A percentile compares a stretch with the other conserved stretches of the same genome.
phyloP scores from a whole-genome alignment of 257 asterid genomes.

The Jasminum sambac region DNA sequence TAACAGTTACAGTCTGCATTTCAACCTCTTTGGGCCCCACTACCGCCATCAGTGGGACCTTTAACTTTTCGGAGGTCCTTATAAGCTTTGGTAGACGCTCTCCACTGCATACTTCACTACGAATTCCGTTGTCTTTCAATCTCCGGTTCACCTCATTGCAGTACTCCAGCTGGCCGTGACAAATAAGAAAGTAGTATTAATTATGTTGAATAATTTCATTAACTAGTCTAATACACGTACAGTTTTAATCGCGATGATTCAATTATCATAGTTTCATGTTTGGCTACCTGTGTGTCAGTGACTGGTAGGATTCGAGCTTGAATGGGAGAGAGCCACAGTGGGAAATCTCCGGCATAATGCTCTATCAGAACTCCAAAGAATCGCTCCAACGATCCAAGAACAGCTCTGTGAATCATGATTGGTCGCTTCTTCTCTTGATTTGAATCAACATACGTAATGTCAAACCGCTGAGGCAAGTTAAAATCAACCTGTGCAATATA shows the following conservation, averaged over 20 bases:
- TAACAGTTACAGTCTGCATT: conserved; percentile 61
- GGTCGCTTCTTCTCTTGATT: conserved; percentile 84
- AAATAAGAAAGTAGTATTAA: conserved; percentile 12
- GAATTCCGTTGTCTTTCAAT: conserved; percentile 64
- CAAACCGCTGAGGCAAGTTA: conserved; percentile 86
- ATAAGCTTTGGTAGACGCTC: conserved; percentile 87
- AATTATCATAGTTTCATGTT: neutral
- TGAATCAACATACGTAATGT: conserved; percentile 76
- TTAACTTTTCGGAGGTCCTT: conserved; percentile 80
- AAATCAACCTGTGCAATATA: conserved; percentile 70
- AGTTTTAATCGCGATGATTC: no score
- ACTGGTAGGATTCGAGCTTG: conserved; percentile 87
- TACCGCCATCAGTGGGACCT: conserved; percentile 90
- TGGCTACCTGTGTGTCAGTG: conserved; percentile 73
- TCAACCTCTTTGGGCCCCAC: conserved; percentile 87
- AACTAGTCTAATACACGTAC: neutral
- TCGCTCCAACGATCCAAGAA: conserved; percentile 93
- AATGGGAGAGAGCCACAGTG: conserved; percentile 92
- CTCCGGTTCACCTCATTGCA: conserved; percentile 61
- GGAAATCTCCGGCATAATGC: conserved; percentile 94
- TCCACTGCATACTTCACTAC: conserved; percentile 75
- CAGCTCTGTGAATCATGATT: conserved; percentile 91
- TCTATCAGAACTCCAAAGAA: conserved; percentile 93
- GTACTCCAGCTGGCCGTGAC: conserved; percentile 58
- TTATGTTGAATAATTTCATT: neutral